These are phyloP conservation scores for Rhizoclosmatium globosum DNA, from an alignment of 192 early-diverging fungal genomes.

Conservation along the genomic window DNA sequence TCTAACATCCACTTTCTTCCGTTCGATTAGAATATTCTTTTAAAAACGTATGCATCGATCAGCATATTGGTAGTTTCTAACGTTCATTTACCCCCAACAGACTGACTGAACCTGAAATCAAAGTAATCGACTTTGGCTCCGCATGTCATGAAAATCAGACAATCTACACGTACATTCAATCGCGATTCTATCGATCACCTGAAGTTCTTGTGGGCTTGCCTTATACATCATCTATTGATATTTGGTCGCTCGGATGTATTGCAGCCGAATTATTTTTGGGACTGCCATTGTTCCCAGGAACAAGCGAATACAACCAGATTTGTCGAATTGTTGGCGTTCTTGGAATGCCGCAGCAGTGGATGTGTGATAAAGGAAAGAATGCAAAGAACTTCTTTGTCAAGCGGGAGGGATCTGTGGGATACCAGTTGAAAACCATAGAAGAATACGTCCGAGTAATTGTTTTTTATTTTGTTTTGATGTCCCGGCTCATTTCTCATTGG, in stretches of 20 bases:
- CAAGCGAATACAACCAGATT: conserved; percentile 96
- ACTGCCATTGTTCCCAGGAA: conserved; percentile 93
- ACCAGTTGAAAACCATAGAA: conserved; percentile 80
- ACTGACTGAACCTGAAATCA: conserved; percentile 74
- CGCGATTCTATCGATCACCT: conserved; percentile 94
- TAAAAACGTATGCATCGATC: conserved; percentile 71
- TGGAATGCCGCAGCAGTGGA: conserved; percentile 88
- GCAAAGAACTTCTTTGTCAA: conserved; percentile 88
- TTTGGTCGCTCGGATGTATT: conserved; percentile 99
- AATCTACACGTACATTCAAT: conserved; percentile 98
- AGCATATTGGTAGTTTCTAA: background rate
- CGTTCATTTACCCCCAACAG: conserved; percentile 35
- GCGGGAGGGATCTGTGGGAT: conserved; percentile 53
- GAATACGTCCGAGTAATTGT: conserved; percentile 69
- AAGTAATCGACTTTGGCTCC: conserved; percentile 99
- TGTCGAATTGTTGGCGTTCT: conserved; percentile 93
- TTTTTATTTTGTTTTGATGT: background rate
- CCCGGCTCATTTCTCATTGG: background rate
- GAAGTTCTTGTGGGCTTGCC: conserved; percentile 95
- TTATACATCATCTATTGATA: conserved; percentile 93
- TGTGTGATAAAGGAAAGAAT: conserved; percentile 93
- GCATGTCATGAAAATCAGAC: conserved; percentile 96
- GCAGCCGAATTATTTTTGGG: conserved; percentile 96
- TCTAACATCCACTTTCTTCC: background rate
- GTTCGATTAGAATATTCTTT: conserved; percentile 76